Evolutionary conservation across 2,329 filamentous ascomycete species (phyloP).

Genomic region (Dothistroma septosporum): DNA sequence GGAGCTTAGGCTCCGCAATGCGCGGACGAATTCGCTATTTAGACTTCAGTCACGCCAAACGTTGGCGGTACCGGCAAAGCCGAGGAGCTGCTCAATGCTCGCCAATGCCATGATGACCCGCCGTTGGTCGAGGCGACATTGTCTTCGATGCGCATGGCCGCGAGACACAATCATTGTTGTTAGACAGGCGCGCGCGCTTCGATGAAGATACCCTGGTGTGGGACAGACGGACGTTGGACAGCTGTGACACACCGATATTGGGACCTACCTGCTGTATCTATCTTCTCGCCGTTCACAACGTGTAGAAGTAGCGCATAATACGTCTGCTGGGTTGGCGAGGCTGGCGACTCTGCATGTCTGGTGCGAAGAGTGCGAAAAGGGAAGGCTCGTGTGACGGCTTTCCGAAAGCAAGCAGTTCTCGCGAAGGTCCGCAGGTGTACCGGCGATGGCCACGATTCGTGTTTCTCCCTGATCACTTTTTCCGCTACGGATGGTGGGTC

Average conservation of each 20-base stretch:
- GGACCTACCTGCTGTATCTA: not conserved
- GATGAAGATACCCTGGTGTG: not conserved
- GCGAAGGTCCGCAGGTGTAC: not conserved
- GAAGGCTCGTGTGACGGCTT: constrained; percentile 1
- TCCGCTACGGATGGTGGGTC: not conserved
- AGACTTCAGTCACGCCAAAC: not conserved
- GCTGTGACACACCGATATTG: not conserved
- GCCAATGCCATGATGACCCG: not conserved
- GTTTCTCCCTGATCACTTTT: not conserved
- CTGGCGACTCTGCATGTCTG: not conserved
- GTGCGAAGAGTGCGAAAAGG: not conserved
- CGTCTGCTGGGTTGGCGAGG: not conserved
- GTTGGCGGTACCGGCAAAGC: not conserved
- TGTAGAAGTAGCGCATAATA: not conserved
- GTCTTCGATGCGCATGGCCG: not conserved
- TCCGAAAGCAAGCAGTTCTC: not conserved
- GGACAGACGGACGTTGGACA: not conserved
- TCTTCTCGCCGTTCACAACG: not conserved
- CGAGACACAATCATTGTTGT: not conserved
- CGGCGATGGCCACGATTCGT: not conserved
- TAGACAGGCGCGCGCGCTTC: not conserved
- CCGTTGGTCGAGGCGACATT: not conserved
- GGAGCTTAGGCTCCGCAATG: not conserved
- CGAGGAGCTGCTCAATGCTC: not conserved
- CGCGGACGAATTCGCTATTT: not conserved